Evolutionary conservation across 257 asterid genomes (phyloP).

Genomic region (Apocynum venetum): DNA sequence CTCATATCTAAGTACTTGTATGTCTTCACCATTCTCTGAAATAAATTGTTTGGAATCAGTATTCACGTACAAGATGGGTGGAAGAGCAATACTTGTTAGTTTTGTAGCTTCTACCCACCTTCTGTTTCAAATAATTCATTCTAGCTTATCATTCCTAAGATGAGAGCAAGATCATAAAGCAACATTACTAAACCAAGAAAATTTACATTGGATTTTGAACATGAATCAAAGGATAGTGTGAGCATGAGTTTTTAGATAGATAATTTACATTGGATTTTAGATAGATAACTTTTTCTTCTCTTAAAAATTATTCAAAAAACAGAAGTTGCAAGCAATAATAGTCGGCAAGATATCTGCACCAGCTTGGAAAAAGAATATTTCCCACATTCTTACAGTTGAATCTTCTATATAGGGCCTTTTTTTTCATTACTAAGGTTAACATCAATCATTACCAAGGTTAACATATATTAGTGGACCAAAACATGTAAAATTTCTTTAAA

Average conservation of each 20-base stretch:
- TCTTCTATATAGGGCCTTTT: background rate
- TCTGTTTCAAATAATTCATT: background rate
- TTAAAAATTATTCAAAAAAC: background rate
- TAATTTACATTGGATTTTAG: background rate
- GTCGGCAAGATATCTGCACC: background rate
- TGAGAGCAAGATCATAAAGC: background rate
- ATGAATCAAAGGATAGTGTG: background rate
- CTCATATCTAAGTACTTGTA: constrained; percentile 86
- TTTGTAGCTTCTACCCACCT: background rate
- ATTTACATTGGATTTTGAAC: background rate
- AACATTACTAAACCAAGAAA: background rate
- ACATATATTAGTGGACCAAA: background rate
- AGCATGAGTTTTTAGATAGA: background rate
- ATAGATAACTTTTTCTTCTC: background rate
- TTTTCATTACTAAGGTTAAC: background rate
- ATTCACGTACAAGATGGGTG: background rate
- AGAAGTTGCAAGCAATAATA: background rate
- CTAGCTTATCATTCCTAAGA: background rate
- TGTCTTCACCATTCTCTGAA: constrained; percentile 93
- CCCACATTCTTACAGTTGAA: background rate
- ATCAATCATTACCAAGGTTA: background rate
- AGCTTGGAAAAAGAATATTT: background rate
- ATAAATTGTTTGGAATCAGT: constrained; percentile 4
- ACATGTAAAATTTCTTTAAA: background rate
- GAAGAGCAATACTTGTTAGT: background rate